These are phyloP conservation scores for Serendipita sp. DNA, from an alignment of 768 basidiomycete genomes.

Conservation along the genomic window DNA sequence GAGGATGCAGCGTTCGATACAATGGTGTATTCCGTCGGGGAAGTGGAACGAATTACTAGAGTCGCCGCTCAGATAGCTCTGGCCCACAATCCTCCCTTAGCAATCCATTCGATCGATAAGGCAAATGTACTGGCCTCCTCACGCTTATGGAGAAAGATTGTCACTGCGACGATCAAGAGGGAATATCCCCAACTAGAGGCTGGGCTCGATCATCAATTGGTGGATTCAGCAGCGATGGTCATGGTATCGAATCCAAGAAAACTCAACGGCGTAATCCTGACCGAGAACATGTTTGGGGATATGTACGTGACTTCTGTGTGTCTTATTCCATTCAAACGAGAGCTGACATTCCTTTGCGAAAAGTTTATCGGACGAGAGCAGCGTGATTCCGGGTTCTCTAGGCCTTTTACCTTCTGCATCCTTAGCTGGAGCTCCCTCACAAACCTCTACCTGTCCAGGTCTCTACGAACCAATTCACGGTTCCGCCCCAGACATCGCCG, in stretches of 20 bases:
- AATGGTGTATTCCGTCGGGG: conserved; percentile 80
- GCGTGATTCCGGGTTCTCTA: conserved; percentile 94
- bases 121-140: conserved; percentile 96
- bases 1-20: conserved; percentile 75
- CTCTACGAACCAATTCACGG: conserved; percentile 97
- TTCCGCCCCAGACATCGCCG: conserved; percentile 91
- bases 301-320: conserved; percentile 43
- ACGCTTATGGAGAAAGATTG: conserved; percentile 85
- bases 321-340: no score
- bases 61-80: conserved; percentile 90
- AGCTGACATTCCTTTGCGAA: no score
- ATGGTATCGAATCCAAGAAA: conserved; percentile 81
- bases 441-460: conserved; percentile 41
- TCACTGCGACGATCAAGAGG: conserved; percentile 61
- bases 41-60: conserved; percentile 87
- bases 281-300: conserved; percentile 92
- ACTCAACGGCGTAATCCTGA: conserved; percentile 87
- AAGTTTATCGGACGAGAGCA: conserved; percentile 77
- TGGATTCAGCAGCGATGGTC: conserved; percentile 93
- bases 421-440: conserved; percentile 64
- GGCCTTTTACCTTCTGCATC: conserved; percentile 94
- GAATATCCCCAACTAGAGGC: conserved; percentile 74
- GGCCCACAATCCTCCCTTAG: conserved; percentile 63
- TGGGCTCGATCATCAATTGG: conserved; percentile 69
- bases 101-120: conserved; percentile 91